Base-by-base conservation (phyloP, 2,329 filamentous ascomycete genomes). In the Monascus ruber region DNA sequence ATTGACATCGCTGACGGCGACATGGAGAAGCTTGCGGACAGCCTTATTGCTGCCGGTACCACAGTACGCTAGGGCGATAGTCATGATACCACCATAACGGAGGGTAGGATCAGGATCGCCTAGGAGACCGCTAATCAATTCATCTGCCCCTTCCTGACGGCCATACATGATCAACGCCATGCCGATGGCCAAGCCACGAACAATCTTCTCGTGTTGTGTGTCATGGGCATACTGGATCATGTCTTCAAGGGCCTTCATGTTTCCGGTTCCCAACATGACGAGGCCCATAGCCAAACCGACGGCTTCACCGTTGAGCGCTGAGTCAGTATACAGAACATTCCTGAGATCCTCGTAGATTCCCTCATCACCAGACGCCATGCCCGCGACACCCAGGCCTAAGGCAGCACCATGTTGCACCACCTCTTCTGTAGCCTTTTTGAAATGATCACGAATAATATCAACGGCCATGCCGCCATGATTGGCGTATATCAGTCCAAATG, bases 81-180 rank as follows among this genome's bases (percentile, higher is more conserved):
- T 94, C 79, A 98, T 86, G 62, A 98, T 94, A 70, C 91, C 91
- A 60, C 91, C 91, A 52, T 98, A 98, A 49, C 91, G 80, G 44
- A 98, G 73, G 5, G 86, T 89, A 50, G 91, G 86, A 58, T 98
- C 89, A 1, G 91, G 85, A 52, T 98, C 91, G 47, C 86, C 87
- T 29, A 98, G 74, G 2, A 98, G 79, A 35, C 85, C 87, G 56
- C 94, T 89, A 49, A 98, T 93, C 52, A 96, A 76, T 55, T 91
- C 84, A 63, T 98, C 91, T 8, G 91, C 91, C 47, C 83, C 83
- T 64, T 98, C 91, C 65, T 96, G 88, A 43, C 87, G 83, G 35
- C 83, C 87, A 53, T 91, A 98, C 89, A 96, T 96, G 69, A 98
- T 94, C 43, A 98, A 72, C 7, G 91, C 87, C 86, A 98, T 96